phyloP scores from a whole-genome alignment of 73 alveolate species.

The Paraurostyla sp. region DNA sequence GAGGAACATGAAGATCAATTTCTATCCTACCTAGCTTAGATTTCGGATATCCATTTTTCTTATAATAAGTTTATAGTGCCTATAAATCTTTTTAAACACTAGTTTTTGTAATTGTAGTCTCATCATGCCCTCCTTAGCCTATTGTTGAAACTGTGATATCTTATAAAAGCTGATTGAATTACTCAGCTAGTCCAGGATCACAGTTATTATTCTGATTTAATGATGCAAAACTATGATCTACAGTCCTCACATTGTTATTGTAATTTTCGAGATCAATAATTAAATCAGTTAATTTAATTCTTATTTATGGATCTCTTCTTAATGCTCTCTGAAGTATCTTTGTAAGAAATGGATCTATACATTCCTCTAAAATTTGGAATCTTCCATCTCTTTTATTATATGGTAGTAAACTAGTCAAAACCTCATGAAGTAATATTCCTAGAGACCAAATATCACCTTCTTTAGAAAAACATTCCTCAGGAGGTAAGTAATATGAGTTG shows the following conservation, averaged over 20 bases:
- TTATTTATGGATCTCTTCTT: slow-evolving; percentile 47
- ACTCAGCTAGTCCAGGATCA: background rate
- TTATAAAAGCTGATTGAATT: background rate
- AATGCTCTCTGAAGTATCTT: slow-evolving; percentile 15
- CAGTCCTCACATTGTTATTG: background rate
- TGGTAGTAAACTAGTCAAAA: slow-evolving; percentile 23
- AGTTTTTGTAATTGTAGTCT: background rate
- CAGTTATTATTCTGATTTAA: background rate
- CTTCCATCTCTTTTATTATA: slow-evolving; percentile 1
- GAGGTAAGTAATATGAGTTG: slow-evolving; percentile 7
- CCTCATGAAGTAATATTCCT: slow-evolving; percentile 42
- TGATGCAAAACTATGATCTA: slow-evolving; percentile 12
- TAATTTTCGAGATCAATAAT: slow-evolving; percentile 33
- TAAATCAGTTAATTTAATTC: slow-evolving; percentile 7
- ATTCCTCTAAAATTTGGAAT: slow-evolving; percentile 22
- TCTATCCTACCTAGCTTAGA: slow-evolving; percentile 44
- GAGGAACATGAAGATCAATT: slow-evolving; percentile 4
- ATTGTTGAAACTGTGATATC: slow-evolving; percentile 32
- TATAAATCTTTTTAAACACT: slow-evolving; percentile 25
- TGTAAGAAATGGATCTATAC: slow-evolving; percentile 34
- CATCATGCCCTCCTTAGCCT: background rate
- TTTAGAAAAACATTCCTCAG: background rate
- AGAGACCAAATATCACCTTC: slow-evolving; percentile 54
- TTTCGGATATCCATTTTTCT: slow-evolving; percentile 29
- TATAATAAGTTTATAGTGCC: background rate